Percentiles rank a stretch among this genome's conserved stretches.
Evolutionary conservation across 495 filamentous ascomycete genomes (phyloP).

Genomic region (Poronia punctata): DNA sequence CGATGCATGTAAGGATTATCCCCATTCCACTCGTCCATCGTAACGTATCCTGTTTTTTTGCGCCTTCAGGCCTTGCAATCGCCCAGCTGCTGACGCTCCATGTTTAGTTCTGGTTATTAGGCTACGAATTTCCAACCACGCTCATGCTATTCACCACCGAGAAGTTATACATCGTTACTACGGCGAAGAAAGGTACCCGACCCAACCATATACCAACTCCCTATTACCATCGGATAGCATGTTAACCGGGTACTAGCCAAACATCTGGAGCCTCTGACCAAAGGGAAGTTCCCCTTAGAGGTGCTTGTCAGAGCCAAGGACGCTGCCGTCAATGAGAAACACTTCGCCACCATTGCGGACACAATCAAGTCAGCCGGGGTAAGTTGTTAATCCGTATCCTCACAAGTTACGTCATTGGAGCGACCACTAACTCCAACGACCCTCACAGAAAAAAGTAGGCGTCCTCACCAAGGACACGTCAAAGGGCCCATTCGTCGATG

Average conservation of each 20-base stretch:
- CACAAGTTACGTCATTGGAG: background rate
- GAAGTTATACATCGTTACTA: conserved; percentile 82
- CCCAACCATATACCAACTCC: too few species aligned
- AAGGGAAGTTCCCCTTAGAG: conserved; percentile 83
- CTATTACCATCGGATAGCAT: background rate
- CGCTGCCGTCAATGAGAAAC: conserved; percentile 76
- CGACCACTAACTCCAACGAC: background rate
- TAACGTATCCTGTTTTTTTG: conserved; percentile 3
- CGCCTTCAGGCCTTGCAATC: too few species aligned
- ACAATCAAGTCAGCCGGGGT: conserved; percentile 83
- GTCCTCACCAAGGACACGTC: conserved; percentile 75
- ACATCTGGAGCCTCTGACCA: conserved; percentile 87
- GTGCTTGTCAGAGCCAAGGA: conserved; percentile 87
- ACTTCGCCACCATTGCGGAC: conserved; percentile 73
- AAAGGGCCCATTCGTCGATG: conserved; percentile 84
- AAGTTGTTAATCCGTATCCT: conserved; percentile 33
- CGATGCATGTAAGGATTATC: conserved; percentile 70
- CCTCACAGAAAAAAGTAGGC: conserved; percentile 79
- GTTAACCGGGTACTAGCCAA: conserved; percentile 55
- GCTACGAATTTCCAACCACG: conserved; percentile 97
- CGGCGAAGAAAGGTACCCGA: conserved; percentile 97
- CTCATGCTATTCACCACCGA: conserved; percentile 87
- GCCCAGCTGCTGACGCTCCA: conserved; percentile 4
- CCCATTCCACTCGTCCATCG: background rate
- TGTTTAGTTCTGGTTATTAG: conserved; percentile 88